Base-by-base conservation (phyloP, 352 stramenopile species). In the Phytopythium oedochilum region DNA sequence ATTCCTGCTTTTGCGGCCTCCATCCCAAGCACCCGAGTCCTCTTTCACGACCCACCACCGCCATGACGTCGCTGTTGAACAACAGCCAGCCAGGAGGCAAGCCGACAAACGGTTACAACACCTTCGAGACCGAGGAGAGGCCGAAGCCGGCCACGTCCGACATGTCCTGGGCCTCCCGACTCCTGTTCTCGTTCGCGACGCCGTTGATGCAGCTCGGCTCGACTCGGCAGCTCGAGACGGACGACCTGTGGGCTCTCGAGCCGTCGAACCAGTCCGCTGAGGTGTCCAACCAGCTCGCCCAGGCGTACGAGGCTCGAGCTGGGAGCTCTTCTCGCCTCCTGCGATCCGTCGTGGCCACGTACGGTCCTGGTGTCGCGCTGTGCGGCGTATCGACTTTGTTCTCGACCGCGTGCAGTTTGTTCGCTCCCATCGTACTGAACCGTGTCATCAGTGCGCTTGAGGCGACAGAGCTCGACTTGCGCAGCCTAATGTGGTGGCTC, bases 111-210 rank as follows among this genome's bases (percentile, higher is more conserved):
- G 35, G 35, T 11, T 42, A 42, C 18, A 17, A 14, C 6, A 22
- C 17, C 35, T 42, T 42, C 22, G 35, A 22, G 17, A 5, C 1
- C 15, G 35, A 11, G 2, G 3, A 42, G 4, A 22, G 17, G 12
- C 35, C 35, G 35, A 22, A 2, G 6, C 17, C 35, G 17, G 2
- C 35, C 7, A 0, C 35, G 14, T 18, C 35, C 15, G 17, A 22
- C 35, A 17, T 17, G 17, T 22, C 35, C 14, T 42, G 35, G 35
- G 35, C 12, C 35, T 73, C 68, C 22, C 39, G 55, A 5, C 53
- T 84, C 25, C 60, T 82, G 25, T 83, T 88, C 53, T 59, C 55
- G n/a, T 86, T 65, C 60, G 70, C 68, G 36, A 65, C 67, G 20
- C 56, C 65, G 1, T 45, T 86, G 40, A 73, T 88, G 59, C 25